phyloP scores from a whole-genome alignment of 768 basidiomycete species.

The Mycena galopus region DNA sequence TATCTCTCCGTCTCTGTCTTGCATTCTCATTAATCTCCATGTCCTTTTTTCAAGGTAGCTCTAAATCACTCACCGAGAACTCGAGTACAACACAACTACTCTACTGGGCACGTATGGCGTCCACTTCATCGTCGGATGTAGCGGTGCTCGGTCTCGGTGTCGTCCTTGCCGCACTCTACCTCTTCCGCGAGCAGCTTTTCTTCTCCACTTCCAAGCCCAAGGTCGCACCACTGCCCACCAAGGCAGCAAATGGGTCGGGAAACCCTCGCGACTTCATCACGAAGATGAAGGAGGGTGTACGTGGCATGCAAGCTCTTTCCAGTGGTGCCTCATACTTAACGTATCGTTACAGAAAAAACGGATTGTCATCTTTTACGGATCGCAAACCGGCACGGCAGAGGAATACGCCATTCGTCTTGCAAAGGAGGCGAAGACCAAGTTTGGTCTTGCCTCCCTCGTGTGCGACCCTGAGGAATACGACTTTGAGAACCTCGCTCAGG shows the following conservation, averaged over 20 bases:
- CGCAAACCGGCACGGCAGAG: conserved; percentile 98
- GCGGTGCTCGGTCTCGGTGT: conserved; percentile 81
- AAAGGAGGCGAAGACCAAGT: conserved; percentile 97
- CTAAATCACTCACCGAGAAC: background rate
- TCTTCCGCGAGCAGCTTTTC: conserved; percentile 88
- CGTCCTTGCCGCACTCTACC: conserved; percentile 80
- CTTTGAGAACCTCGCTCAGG: conserved; percentile 93
- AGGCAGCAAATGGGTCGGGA: conserved; percentile 73
- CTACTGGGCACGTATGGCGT: conserved; percentile 61
- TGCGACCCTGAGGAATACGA: conserved; percentile 99
- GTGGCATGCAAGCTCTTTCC: conserved; percentile 47
- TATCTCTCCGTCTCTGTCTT: background rate
- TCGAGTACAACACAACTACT: background rate
- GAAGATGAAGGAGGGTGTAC: conserved; percentile 94
- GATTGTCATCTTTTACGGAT: conserved; percentile 96
- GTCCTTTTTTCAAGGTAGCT: conserved; percentile 55
- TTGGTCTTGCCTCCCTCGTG: conserved; percentile 94
- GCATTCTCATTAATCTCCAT: conserved; percentile 28
- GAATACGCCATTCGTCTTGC: conserved; percentile 98
- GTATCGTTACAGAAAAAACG: conserved; percentile 85
- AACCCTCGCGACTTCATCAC: conserved; percentile 95
- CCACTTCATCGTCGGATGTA: conserved; percentile 77
- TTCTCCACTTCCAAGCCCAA: conserved; percentile 71
- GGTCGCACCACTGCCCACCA: conserved; percentile 59
- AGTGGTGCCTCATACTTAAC: conserved; percentile 18